Evolutionary conservation across 2,329 filamentous ascomycete species (phyloP), one percentile per base, ranked within the genome.

Genomic region (Penicillium decumbens): DNA sequence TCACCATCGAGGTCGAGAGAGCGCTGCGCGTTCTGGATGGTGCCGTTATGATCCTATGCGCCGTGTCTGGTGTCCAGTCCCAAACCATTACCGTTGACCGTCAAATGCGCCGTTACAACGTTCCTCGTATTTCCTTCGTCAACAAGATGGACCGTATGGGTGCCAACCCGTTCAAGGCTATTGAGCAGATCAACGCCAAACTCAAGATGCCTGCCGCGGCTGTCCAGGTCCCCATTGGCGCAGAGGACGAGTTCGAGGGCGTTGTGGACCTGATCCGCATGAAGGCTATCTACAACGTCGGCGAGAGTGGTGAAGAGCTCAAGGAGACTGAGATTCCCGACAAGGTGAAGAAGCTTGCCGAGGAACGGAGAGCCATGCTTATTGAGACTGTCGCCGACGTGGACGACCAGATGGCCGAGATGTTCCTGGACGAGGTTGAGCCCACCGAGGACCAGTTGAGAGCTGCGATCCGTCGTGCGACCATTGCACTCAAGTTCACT

Each of bases 101-200:
- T 62, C 93, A 98, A 77, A 98, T 98, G 93, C 89, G 90, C 77
- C 85, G 93, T 61, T 98, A 98, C 79, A 92, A 97, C 67, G 85
- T 98, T 55, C 93, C 93, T 53, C 82, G 93, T 62, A 85, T 98
- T 70, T 95, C 88, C 47, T 98, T 98, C 66, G 84, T 98, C 69
- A 98, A 98, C 78, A 98, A 98, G 80, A 97, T 98, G 92, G 93
- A 98, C 68, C 87, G 93, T 58, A 96, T 96, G 87, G 93, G 93
- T 52, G 89, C 93, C 57, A 97, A 98, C 69, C 93, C 93, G 7
- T 98, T 91, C 83, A 96, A 95, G 75, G 91, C 90, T 7, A 84
- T 98, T 49, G 92, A 98, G 35, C 91, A 96, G 75, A 97, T 98
- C 78, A 96, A 95, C 76, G 82, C 85, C 64, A 98, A 98, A 75